Conservation (phyloP, 495 filamentous ascomycete species). For the Daldinia grandis region DNA sequence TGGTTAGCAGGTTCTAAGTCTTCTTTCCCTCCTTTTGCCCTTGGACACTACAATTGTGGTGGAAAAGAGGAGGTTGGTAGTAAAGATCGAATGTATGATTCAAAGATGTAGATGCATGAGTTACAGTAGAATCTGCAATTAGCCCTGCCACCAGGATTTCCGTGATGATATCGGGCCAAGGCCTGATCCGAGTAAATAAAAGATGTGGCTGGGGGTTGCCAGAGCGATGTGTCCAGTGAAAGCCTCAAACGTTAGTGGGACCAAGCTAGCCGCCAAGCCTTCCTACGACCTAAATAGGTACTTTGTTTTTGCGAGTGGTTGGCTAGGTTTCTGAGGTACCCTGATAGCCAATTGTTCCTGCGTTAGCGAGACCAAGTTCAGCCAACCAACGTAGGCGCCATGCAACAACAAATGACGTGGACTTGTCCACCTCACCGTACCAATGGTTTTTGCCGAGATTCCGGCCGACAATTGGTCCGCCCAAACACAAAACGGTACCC, state of each 20-base stretch:
- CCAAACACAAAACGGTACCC: constrained; percentile 5
- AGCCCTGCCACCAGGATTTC: constrained; percentile 41
- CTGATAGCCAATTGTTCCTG: constrained; percentile 16
- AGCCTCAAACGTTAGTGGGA: constrained; percentile 19
- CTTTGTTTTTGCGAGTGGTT: constrained; percentile 21
- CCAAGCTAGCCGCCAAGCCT: constrained; percentile 29
- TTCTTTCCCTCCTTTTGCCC: constrained; percentile 36
- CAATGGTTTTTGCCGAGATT: constrained; percentile 20
- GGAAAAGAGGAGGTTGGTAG: constrained; percentile 36
- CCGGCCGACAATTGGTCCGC: constrained; percentile 8
- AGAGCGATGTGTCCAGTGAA: constrained; percentile 32
- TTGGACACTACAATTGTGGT: constrained; percentile 32
- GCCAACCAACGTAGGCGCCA: constrained; percentile 16
- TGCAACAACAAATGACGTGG: constrained; percentile 31
- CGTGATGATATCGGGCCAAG: constrained; percentile 23
- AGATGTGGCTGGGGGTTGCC: constrained; percentile 50
- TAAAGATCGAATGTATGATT: constrained; percentile 23
- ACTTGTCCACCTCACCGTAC: constrained; percentile 20
- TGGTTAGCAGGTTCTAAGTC: constrained; percentile 41
- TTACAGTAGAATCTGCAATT: constrained; percentile 35
- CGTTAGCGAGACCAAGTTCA: constrained; percentile 1
- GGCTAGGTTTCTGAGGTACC: constrained; percentile 15
- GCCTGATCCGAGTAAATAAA: constrained; percentile 46
- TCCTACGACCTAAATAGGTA: constrained; percentile 20
- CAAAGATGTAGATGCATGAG: constrained; percentile 16